Percentiles rank a stretch among this genome's conserved stretches.
phyloP scores from a whole-genome alignment of 169 alveolate genomes.

The Eimeria maxima region DNA sequence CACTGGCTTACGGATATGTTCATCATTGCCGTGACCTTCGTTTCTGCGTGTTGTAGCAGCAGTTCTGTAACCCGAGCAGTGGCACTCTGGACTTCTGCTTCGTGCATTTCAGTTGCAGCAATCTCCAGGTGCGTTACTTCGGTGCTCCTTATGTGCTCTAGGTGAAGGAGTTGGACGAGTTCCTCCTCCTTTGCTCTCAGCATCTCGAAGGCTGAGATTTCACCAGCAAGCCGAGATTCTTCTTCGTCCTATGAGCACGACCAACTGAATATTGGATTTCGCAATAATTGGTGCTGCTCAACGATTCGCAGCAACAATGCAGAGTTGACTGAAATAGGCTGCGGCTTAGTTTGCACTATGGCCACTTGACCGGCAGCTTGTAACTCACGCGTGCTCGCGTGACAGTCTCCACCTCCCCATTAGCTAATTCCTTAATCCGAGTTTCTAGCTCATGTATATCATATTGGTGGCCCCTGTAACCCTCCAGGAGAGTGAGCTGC shows the following conservation, averaged over 20 bases:
- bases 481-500: conserved; percentile 39
- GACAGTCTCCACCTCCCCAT: not conserved
- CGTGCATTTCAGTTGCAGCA: conserved; percentile 64
- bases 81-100: conserved; percentile 62
- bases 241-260: conserved; percentile 43
- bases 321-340: not conserved
- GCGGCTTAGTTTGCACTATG: not conserved
- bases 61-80: conserved; percentile 20
- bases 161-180: conserved; percentile 48
- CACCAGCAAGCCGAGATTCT: conserved; percentile 47
- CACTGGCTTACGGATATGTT: conserved; percentile 3
- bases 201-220: conserved; percentile 29
- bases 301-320: not conserved
- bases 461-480: conserved; percentile 67
- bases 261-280: not conserved
- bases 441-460: conserved; percentile 18
- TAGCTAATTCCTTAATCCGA: conserved; percentile 1
- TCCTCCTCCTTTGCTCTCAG: conserved; percentile 65
- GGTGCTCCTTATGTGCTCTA: not conserved
- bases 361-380: not conserved
- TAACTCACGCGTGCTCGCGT: conserved; percentile 40
- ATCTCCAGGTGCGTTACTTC: conserved; percentile 10
- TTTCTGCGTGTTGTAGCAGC: conserved; percentile 56
- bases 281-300: not conserved
- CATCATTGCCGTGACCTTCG: conserved; percentile 49